phyloP scores from a whole-genome alignment of 2,329 filamentous ascomycete species.

The Alternaria angustiovoidea region DNA sequence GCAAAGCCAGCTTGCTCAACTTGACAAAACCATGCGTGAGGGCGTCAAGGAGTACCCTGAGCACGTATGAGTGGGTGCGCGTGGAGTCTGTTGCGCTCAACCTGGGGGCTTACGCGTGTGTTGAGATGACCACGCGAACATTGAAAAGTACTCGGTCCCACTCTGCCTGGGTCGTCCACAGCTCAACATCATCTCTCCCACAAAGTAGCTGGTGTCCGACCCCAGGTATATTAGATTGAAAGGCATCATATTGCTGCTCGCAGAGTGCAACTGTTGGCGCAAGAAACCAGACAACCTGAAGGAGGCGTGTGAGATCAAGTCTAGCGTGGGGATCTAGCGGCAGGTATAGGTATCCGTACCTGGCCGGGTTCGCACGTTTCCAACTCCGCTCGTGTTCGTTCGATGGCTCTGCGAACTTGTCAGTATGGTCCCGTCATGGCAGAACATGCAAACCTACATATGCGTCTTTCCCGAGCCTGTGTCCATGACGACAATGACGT shows the following conservation, averaged over 20 bases:
- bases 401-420: slow-evolving; percentile 48
- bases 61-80: neutral
- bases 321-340: slow-evolving; percentile 2
- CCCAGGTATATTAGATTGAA: slow-evolving; percentile 51
- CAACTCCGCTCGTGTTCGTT: slow-evolving; percentile 55
- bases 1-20: slow-evolving; percentile 68
- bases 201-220: slow-evolving; percentile 69
- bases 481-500: slow-evolving; percentile 60
- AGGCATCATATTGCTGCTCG: slow-evolving; percentile 53
- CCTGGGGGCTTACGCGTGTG: slow-evolving; percentile 61
- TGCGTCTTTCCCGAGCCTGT: slow-evolving; percentile 61
- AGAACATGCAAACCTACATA: slow-evolving; percentile 35
- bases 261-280: slow-evolving; percentile 57
- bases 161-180: slow-evolving; percentile 71
- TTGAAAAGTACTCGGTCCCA: slow-evolving; percentile 74
- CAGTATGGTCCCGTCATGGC: slow-evolving; percentile 3
- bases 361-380: slow-evolving; percentile 49
- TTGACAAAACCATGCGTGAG: slow-evolving; percentile 76
- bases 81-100: neutral
- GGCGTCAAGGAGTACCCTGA: slow-evolving; percentile 72
- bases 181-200: slow-evolving; percentile 73
- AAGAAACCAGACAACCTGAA: slow-evolving; percentile 55
- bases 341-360: slow-evolving; percentile 31
- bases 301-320: slow-evolving; percentile 10
- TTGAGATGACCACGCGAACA: slow-evolving; percentile 77